Percentiles rank a stretch among this genome's conserved stretches.
Evolutionary conservation across 2,329 filamentous ascomycete species (phyloP).

Genomic region (Scedosporium aurantiacum): DNA sequence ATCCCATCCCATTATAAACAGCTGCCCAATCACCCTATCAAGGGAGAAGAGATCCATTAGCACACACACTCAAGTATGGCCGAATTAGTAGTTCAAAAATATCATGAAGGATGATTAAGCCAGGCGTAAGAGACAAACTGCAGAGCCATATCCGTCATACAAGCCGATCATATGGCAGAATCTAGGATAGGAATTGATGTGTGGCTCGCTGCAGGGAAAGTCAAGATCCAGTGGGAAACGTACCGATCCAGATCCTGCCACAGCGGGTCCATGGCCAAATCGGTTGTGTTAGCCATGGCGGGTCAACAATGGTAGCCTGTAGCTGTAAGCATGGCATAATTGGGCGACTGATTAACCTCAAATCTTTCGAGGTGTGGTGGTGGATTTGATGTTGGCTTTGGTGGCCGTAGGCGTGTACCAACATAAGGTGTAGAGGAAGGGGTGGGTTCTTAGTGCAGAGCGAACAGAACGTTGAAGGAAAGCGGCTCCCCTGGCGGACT

Average conservation of each 20-base stretch:
- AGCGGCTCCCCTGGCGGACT: too few relatives aligned
- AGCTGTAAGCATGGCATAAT: conserved; percentile 1
- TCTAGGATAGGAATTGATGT: conserved; percentile 4
- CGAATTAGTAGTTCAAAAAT: conserved; percentile 5
- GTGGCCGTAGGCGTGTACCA: neutral
- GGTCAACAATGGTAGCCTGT: conserved; percentile 1
- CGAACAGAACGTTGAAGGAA: too few relatives aligned
- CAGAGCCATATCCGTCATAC: neutral
- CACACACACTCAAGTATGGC: conserved; percentile 17
- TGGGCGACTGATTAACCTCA: neutral
- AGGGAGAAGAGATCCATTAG: conserved; percentile 18
- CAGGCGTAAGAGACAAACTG: neutral
- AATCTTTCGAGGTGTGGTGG: neutral
- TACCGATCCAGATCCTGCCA: conserved; percentile 72
- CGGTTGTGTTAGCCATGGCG: conserved; percentile 5
- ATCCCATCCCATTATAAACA: conserved; percentile 78
- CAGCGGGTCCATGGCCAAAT: conserved; percentile 40
- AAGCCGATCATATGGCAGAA: neutral
- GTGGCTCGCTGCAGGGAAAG: conserved; percentile 6
- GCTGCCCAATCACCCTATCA: conserved; percentile 58
- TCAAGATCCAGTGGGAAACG: conserved; percentile 20
- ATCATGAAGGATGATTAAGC: neutral
- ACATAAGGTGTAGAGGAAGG: neutral
- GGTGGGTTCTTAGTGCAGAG: neutral
- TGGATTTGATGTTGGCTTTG: neutral